A percentile compares a stretch with the other conserved stretches of the same genome.
These are phyloP conservation scores for Globisporangium nodosum DNA, from an alignment of 352 stramenopile genomes.

Conservation along the genomic window DNA sequence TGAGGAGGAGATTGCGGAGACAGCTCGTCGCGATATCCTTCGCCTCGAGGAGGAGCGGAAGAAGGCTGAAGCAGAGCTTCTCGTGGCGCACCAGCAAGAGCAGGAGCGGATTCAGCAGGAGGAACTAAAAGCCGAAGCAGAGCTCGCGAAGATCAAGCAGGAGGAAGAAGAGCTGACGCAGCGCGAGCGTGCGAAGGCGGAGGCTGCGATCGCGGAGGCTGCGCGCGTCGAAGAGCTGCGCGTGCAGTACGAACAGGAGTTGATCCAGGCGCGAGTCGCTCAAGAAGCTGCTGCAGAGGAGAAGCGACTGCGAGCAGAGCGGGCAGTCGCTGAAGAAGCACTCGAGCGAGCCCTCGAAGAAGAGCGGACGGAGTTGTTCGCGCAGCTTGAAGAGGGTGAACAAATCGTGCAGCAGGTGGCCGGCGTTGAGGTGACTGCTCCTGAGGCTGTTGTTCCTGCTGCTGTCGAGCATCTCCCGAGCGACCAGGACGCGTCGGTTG, in stretches of 20 bases:
- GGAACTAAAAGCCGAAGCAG: conserved; percentile 13
- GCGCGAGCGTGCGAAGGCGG: conserved; percentile 2
- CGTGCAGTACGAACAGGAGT: conserved; percentile 2
- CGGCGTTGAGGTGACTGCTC: background rate
- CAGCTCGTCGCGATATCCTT: background rate
- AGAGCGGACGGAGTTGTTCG: conserved; percentile 1
- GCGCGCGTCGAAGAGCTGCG: conserved; percentile 9
- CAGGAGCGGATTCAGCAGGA: conserved; percentile 11
- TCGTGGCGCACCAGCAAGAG: conserved; percentile 18
- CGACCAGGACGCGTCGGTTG: background rate
- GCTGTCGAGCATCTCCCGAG: background rate
- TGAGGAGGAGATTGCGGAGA: conserved; percentile 23
- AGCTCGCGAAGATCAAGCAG: conserved; percentile 15
- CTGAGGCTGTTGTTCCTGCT: background rate
- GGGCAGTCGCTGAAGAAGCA: conserved; percentile 1
- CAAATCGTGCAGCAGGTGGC: background rate
- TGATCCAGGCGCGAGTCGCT: conserved; percentile 1
- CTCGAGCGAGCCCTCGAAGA: conserved; percentile 3
- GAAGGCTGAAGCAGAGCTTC: conserved; percentile 6
- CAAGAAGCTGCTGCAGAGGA: conserved; percentile 4
- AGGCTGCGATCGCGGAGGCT: conserved; percentile 6
- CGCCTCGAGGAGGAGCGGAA: conserved; percentile 4
- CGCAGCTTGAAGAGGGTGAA: conserved; percentile 4
- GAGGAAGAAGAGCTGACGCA: conserved; percentile 3
- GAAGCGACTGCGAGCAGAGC: conserved; percentile 6